phyloP scores from a whole-genome alignment of 306 rosid species.

The Acacia crassicarpa region DNA sequence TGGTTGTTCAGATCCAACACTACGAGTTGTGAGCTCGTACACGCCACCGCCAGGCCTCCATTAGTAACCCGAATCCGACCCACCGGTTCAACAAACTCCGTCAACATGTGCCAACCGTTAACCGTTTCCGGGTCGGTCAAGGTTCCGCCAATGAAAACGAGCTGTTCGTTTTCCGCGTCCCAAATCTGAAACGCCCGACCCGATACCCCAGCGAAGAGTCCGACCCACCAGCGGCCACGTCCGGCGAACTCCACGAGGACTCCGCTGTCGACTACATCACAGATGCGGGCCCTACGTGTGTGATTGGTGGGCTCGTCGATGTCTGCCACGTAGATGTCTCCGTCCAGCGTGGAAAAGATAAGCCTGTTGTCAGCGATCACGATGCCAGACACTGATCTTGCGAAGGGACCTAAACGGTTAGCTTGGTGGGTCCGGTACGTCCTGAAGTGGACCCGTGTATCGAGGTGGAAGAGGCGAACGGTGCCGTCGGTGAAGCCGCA shows the following conservation, averaged over 20 bases:
- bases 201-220: conserved; percentile 70
- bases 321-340: conserved; percentile 58
- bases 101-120: conserved; percentile 81
- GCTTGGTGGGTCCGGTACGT: conserved; percentile 50
- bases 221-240: conserved; percentile 66
- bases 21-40: conserved; percentile 53
- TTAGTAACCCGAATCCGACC: conserved; percentile 67
- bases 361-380: conserved; percentile 27
- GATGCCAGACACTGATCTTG: conserved; percentile 72
- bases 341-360: conserved; percentile 58
- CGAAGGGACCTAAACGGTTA: conserved; percentile 52
- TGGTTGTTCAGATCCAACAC: conserved; percentile 53
- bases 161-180: conserved; percentile 47
- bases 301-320: neutral
- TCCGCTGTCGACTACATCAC: conserved; percentile 61
- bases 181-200: conserved; percentile 76
- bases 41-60: conserved; percentile 59
- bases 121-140: conserved; percentile 75
- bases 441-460: conserved; percentile 41
- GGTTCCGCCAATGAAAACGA: conserved; percentile 51
- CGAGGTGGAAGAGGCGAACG: conserved; percentile 66
- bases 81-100: conserved; percentile 48
- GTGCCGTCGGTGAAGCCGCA: conserved; percentile 86
- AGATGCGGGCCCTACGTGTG: conserved; percentile 31
- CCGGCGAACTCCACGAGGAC: conserved; percentile 73